These are phyloP conservation scores for Cubamyces sp. DNA, from an alignment of 768 basidiomycete genomes.

Conservation along the genomic window DNA sequence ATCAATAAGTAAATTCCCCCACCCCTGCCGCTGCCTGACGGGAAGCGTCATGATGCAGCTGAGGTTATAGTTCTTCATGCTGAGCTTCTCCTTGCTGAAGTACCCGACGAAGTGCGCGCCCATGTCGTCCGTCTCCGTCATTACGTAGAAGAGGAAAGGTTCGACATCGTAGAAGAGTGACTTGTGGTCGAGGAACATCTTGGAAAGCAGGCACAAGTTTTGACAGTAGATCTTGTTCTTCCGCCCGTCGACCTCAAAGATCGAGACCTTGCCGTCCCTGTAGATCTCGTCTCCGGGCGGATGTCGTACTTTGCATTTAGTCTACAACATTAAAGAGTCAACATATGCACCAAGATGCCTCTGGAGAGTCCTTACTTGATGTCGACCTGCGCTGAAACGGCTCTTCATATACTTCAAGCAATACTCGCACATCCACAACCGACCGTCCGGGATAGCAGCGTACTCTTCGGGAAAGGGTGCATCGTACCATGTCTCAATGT, in stretches of 20 bases:
- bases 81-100: constrained; percentile 98
- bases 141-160: constrained; percentile 98
- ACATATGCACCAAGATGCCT: not conserved
- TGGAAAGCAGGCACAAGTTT: constrained; percentile 94
- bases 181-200: constrained; percentile 99
- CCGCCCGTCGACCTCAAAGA: constrained; percentile 98
- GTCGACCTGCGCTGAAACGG: constrained; percentile 80
- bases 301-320: constrained; percentile 93
- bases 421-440: constrained; percentile 96
- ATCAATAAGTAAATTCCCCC: constrained; percentile 97
- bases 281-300: constrained; percentile 99
- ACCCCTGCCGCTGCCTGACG: constrained; percentile 90
- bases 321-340: constrained; percentile 45
- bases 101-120: constrained; percentile 97
- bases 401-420: constrained; percentile 99
- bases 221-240: constrained; percentile 99
- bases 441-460: constrained; percentile 86
- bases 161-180: constrained; percentile 99
- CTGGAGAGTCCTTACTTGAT: constrained; percentile 62
- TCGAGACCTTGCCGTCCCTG: constrained; percentile 82
- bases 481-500: constrained; percentile 98
- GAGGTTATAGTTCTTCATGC: constrained; percentile 94
- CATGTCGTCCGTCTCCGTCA: constrained; percentile 86
- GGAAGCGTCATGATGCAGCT: constrained; percentile 99
- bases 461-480: constrained; percentile 99